Percentiles rank a stretch among this genome's conserved stretches.
Conservation (phyloP, 768 basidiomycete genomes). For the Kwoniella europaea region DNA sequence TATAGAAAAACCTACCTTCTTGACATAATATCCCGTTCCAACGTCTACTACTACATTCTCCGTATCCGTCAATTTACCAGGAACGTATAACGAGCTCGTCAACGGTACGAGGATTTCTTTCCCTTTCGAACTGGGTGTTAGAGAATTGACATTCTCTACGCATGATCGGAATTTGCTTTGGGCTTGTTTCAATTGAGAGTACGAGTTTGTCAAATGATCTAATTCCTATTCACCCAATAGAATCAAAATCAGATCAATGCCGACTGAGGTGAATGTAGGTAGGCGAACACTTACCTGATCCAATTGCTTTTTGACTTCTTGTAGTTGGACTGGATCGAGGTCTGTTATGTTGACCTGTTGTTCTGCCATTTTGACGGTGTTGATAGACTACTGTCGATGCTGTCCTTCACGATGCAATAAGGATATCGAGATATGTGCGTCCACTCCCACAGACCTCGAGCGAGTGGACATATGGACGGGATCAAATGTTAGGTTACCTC, state of each 20-base stretch:
- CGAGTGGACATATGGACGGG: too few species aligned
- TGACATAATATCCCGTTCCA: constrained; percentile 94
- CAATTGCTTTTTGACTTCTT: constrained; percentile 86
- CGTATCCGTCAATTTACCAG: constrained; percentile 80
- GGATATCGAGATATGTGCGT: too few species aligned
- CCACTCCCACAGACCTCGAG: too few species aligned
- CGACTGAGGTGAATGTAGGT: background rate
- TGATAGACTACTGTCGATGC: too few species aligned
- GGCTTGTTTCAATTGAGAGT: constrained; percentile 87
- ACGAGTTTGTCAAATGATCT: constrained; percentile 86
- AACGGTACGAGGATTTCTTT: constrained; percentile 89
- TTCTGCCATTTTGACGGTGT: constrained; percentile 60
- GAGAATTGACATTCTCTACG: constrained; percentile 75
- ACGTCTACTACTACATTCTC: constrained; percentile 92
- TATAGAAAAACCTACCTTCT: constrained; percentile 69
- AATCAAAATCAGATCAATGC: background rate
- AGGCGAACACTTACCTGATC: constrained; percentile 72
- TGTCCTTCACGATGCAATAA: too few species aligned
- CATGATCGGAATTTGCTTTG: constrained; percentile 90
- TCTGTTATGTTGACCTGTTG: constrained; percentile 76
- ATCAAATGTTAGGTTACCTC: constrained; percentile 22
- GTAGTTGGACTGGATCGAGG: constrained; percentile 81
- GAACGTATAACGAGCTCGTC: constrained; percentile 93
- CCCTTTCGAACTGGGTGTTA: constrained; percentile 70
- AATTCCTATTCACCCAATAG: constrained; percentile 69